These are phyloP conservation scores for Paraglomus brasilianum DNA, from an alignment of 192 early-diverging fungal genomes.

Conservation along the genomic window DNA sequence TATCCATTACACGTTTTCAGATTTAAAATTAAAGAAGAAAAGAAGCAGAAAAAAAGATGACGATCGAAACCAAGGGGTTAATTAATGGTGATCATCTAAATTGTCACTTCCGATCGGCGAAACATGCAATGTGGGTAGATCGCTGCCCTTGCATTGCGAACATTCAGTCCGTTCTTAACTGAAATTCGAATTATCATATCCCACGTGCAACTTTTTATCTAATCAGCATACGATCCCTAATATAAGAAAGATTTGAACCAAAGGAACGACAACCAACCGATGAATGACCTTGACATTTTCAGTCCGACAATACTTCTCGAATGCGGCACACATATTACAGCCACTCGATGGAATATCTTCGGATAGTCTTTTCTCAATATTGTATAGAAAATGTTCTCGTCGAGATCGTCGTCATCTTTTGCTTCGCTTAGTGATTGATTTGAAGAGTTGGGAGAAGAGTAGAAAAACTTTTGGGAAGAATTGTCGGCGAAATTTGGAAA, in stretches of 20 bases:
- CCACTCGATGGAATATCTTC: conserved; percentile 37
- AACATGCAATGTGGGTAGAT: neutral
- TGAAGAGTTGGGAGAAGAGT: neutral
- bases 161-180: neutral
- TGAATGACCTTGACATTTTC: conserved; percentile 43
- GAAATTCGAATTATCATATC: neutral
- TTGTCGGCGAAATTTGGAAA: neutral
- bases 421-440: neutral
- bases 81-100: neutral
- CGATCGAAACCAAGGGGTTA: neutral
- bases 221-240: neutral
- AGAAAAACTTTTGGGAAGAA: neutral
- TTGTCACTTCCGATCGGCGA: neutral
- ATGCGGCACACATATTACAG: conserved; percentile 49
- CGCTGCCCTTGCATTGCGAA: neutral
- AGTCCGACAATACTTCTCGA: conserved; percentile 45
- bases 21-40: neutral
- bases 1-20: conserved; percentile 27
- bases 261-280: conserved; percentile 37
- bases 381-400: conserved; percentile 7
- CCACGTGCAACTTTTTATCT: neutral
- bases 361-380: neutral
- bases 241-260: neutral
- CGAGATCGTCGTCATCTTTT: conserved; percentile 4
- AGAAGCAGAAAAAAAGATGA: neutral